phyloP scores from a whole-genome alignment of 176 grass and related monocot genomes.

The Avena insularis region DNA sequence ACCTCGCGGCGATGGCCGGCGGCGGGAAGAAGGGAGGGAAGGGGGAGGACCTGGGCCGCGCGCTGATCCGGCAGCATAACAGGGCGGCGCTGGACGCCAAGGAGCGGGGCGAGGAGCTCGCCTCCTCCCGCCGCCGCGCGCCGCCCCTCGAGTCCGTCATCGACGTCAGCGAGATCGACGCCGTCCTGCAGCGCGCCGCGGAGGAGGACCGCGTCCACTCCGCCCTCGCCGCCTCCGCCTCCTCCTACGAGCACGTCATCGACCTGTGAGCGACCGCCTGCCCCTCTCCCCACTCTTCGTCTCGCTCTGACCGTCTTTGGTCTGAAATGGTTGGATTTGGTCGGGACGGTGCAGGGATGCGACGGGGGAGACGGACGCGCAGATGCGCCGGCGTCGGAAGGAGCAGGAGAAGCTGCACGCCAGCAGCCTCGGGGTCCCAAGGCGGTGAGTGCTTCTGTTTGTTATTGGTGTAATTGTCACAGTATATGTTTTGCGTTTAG shows the following conservation, averaged over 20 bases:
- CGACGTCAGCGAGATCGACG: constrained; percentile 85
- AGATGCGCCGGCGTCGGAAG: constrained; percentile 64
- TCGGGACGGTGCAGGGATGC: constrained; percentile 52
- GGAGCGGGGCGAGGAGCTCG: constrained; percentile 68
- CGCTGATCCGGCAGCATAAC: no score
- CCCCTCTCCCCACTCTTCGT: not conserved
- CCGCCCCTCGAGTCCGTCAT: constrained; percentile 74
- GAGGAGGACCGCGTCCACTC: constrained; percentile 55
- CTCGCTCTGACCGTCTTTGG: not conserved
- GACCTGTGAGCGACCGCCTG: constrained; percentile 49
- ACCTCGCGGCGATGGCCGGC: constrained; percentile 34
- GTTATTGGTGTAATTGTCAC: not conserved
- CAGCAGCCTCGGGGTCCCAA: constrained; percentile 68
- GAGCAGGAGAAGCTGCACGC: constrained; percentile 83
- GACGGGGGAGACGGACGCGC: constrained; percentile 50
- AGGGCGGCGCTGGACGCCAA: constrained; percentile 1
- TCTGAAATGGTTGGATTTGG: constrained; percentile 24
- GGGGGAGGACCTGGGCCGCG: constrained; percentile 17
- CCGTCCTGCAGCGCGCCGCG: constrained; percentile 70
- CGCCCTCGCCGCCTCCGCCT: constrained; percentile 40
- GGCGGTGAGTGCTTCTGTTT: constrained; percentile 54
- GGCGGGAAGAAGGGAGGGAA: constrained; percentile 63
- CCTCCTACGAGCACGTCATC: constrained; percentile 55
- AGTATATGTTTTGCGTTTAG: not conserved
- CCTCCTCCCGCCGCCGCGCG: constrained; percentile 50